Conservation (phyloP, 805 yeast species). For the Wickerhamiella brachini region DNA sequence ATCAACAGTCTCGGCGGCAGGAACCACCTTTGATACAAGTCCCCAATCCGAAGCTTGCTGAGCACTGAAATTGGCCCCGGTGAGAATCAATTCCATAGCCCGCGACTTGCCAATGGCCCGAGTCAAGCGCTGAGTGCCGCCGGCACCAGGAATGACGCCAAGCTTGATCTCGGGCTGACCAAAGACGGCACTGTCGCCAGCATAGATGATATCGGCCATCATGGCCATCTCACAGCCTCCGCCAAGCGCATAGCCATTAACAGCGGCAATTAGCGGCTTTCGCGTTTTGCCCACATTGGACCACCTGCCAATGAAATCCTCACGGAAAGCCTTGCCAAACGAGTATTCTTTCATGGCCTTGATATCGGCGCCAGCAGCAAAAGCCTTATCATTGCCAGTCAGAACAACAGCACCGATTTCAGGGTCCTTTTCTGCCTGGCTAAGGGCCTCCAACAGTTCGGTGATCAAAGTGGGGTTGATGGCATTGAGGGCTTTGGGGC, state of each 20-base stretch:
- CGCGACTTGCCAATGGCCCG: constrained; percentile 36
- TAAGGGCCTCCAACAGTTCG: constrained; percentile 28
- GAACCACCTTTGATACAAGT: constrained; percentile 31
- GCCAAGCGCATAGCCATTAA: constrained; percentile 41
- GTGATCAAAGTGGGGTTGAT: constrained; percentile 25
- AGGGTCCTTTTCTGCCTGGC: constrained; percentile 26
- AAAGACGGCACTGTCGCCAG: constrained; percentile 34
- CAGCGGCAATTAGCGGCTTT: constrained; percentile 42
- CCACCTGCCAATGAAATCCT: constrained; percentile 30
- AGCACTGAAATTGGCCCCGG: constrained; percentile 34
- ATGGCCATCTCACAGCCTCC: constrained; percentile 46
- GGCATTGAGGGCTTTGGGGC: constrained; percentile 35
- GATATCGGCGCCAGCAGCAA: constrained; percentile 46
- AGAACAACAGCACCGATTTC: constrained; percentile 34
- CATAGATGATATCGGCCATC: constrained; percentile 38
- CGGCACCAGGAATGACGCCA: constrained; percentile 39
- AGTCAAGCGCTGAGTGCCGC: constrained; percentile 40
- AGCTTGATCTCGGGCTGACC: constrained; percentile 45
- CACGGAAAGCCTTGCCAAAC: constrained; percentile 26
- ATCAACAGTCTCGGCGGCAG: constrained; percentile 28
- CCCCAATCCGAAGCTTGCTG: constrained; percentile 37
- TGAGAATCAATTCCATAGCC: constrained; percentile 36
- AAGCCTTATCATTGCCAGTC: constrained; percentile 34
- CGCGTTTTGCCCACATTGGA: constrained; percentile 25
- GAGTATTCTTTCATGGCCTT: constrained; percentile 33